Evolutionary conservation across 768 basidiomycete species (phyloP).

Genomic region (Porpolomopsis calyptriformis): DNA sequence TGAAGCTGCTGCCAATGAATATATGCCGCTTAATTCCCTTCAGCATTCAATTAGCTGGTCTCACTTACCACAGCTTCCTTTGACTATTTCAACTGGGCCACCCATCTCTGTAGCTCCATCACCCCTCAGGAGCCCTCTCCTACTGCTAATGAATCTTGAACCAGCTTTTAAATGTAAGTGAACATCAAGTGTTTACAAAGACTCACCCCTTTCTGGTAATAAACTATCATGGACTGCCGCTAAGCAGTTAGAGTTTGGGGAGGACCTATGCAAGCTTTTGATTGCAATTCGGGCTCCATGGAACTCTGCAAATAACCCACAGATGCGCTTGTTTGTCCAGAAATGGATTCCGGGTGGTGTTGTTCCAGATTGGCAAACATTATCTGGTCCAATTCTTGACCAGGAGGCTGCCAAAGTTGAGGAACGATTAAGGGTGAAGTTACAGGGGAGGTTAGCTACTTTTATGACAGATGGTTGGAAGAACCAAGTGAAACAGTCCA

Average conservation of each 20-base stretch:
- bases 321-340: slow-evolving; percentile 20
- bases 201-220: background rate
- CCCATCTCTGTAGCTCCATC: slow-evolving; percentile 4
- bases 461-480: slow-evolving; percentile 24
- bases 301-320: slow-evolving; percentile 21
- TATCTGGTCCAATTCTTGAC: slow-evolving; percentile 17
- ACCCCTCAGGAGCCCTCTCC: slow-evolving; percentile 1
- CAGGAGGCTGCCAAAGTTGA: too few relatives aligned
- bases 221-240: slow-evolving; percentile 5
- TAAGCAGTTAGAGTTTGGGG: slow-evolving; percentile 3
- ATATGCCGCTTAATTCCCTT: too few relatives aligned
- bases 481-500: slow-evolving; percentile 16
- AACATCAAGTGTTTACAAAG: slow-evolving; percentile 4
- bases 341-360: slow-evolving; percentile 22
- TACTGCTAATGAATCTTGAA: slow-evolving; percentile 1
- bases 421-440: slow-evolving; percentile 4
- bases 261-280: slow-evolving; percentile 12
- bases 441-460: slow-evolving; percentile 15
- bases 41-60: too few relatives aligned
- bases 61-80: too few relatives aligned
- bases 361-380: slow-evolving; percentile 14
- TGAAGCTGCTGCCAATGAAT: slow-evolving; percentile 3
- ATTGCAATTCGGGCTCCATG: slow-evolving; percentile 11
- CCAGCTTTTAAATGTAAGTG: background rate
- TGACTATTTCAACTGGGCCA: background rate